A percentile compares a stretch with the other conserved stretches of the same genome.
Evolutionary conservation across 306 rosid genomes (phyloP).

Genomic region (Castanea crenata): DNA sequence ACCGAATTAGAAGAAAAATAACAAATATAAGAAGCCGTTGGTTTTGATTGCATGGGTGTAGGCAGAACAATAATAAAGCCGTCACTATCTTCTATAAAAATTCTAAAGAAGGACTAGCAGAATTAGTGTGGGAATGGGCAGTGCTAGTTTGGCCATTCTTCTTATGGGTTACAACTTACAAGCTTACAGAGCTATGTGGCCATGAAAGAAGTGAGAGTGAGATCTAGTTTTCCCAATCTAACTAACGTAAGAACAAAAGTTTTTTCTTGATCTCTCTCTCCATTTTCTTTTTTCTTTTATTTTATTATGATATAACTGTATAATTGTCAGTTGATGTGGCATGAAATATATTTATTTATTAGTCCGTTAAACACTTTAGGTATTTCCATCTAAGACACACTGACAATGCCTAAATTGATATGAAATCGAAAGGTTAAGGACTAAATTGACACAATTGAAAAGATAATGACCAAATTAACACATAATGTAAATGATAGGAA

Average conservation of each 20-base stretch:
- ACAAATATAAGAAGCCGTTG: background rate
- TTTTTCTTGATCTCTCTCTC: no score
- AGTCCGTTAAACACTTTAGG: accelerated
- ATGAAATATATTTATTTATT: no score
- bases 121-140: conserved; percentile 53
- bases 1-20: conserved; percentile 14
- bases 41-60: conserved; percentile 42
- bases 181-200: conserved; percentile 72
- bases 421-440: accelerated
- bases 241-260: no score
- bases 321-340: no score
- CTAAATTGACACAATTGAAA: no score
- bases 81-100: background rate
- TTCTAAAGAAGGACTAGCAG: background rate
- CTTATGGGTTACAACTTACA: conserved; percentile 59
- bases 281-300: no score
- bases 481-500: no score
- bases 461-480: no score
- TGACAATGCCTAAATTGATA: no score
- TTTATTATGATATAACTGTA: no score
- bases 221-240: no score
- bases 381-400: no score
- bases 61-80: conserved; percentile 40
- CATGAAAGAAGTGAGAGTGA: conserved; percentile 63
- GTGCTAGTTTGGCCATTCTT: conserved; percentile 84